These are phyloP conservation scores for Rhypophila decipiens DNA, from an alignment of 495 filamentous ascomycete genomes.

Conservation along the genomic window DNA sequence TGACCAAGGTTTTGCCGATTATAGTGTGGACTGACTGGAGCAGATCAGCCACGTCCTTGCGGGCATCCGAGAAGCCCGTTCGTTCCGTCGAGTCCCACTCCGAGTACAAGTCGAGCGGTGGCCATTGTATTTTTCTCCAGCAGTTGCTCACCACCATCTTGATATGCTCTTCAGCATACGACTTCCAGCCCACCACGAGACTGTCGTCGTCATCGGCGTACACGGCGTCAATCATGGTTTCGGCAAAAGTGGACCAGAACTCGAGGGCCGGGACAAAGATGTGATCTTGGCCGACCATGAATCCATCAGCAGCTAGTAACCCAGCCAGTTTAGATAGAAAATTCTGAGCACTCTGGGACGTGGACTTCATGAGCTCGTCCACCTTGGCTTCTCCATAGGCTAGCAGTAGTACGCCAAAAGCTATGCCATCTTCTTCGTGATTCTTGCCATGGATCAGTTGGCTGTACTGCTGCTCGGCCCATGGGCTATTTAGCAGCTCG, in stretches of 20 bases:
- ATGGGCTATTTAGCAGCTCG: slow-evolving; percentile 50
- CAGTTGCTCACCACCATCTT: slow-evolving; percentile 53
- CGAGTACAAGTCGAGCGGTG: slow-evolving; percentile 39
- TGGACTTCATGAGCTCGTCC: slow-evolving; percentile 40
- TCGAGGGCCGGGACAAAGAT: slow-evolving; percentile 72
- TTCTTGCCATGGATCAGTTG: slow-evolving; percentile 50
- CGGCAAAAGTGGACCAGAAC: slow-evolving; percentile 74
- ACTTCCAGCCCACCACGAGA: slow-evolving; percentile 21
- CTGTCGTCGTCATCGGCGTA: slow-evolving; percentile 22
- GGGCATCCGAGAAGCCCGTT: slow-evolving; percentile 66
- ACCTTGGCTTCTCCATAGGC: slow-evolving; percentile 60
- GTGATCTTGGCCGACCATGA: slow-evolving; percentile 68
- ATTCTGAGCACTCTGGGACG: slow-evolving; percentile 37
- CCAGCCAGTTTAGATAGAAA: slow-evolving; percentile 50
- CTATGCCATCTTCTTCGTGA: slow-evolving; percentile 56
- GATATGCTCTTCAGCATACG: slow-evolving; percentile 33
- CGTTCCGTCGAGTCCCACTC: slow-evolving; percentile 70
- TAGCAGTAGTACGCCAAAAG: slow-evolving; percentile 63
- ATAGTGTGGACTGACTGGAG: slow-evolving; percentile 69
- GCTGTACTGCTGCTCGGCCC: slow-evolving; percentile 46
- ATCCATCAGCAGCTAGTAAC: slow-evolving; percentile 64
- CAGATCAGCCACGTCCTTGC: slow-evolving; percentile 76
- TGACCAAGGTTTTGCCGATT: slow-evolving; percentile 60
- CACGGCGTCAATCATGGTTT: slow-evolving; percentile 41
- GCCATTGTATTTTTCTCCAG: slow-evolving; percentile 59